Evolutionary conservation across 2,329 filamentous ascomycete genomes (phyloP).

Genomic region (Pseudogymnoascus sp.): DNA sequence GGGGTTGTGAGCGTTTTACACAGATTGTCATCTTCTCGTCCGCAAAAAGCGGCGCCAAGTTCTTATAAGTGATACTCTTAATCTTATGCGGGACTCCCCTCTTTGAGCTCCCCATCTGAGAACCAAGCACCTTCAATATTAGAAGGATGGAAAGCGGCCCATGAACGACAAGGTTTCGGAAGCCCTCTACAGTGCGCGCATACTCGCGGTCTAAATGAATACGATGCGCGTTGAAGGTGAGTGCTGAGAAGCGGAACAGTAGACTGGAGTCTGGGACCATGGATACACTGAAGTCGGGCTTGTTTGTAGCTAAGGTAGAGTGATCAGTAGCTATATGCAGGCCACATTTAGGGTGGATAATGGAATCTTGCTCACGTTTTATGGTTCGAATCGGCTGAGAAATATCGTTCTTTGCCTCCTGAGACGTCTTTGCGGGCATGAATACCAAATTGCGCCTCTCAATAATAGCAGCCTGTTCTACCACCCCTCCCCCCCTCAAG

Average conservation of each 20-base stretch:
- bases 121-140: conserved; percentile 60
- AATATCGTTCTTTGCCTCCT: conserved; percentile 16
- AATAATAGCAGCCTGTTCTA: conserved; percentile 34
- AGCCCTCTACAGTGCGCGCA: conserved; percentile 62
- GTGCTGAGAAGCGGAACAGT: conserved; percentile 82
- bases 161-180: conserved; percentile 71
- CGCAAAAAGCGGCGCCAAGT: conserved; percentile 73
- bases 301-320: conserved; percentile 15
- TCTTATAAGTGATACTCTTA: conserved; percentile 63
- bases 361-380: conserved; percentile 19
- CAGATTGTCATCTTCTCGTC: conserved; percentile 65
- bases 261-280: conserved; percentile 62
- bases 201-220: conserved; percentile 79
- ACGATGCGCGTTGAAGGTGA: conserved; percentile 85
- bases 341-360: background rate
- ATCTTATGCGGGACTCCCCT: conserved; percentile 33
- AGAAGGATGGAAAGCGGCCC: conserved; percentile 75
- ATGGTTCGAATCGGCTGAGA: conserved; percentile 18
- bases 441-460: conserved; percentile 59
- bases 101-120: conserved; percentile 32
- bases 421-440: conserved; percentile 38
- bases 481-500: conserved; percentile 13
- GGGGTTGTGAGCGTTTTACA: conserved; percentile 37
- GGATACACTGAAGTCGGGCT: conserved; percentile 46
- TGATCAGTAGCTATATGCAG: background rate